phyloP scores from a whole-genome alignment of 352 stramenopile genomes.

The Globisporangium uncinulatum region DNA sequence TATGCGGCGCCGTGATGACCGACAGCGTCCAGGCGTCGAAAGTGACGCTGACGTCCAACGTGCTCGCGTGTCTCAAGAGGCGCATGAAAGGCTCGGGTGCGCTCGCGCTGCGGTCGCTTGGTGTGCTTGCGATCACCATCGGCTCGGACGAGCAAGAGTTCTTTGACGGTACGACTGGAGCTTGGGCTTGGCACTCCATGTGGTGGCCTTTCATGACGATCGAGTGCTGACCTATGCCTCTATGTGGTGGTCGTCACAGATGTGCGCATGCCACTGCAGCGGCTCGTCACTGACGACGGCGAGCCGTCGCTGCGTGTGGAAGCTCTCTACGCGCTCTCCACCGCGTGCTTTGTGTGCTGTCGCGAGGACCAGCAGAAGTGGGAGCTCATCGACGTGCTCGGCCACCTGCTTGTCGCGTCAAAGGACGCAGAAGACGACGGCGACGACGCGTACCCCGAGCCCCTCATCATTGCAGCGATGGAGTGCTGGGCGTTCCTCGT shows the following conservation, averaged over 20 bases:
- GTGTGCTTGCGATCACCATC: constrained; percentile 49
- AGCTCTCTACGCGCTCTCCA: constrained; percentile 49
- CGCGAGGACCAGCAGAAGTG: constrained; percentile 56
- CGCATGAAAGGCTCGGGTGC: constrained; percentile 40
- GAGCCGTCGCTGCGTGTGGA: constrained; percentile 43
- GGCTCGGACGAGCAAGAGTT: constrained; percentile 46
- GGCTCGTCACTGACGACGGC: constrained; percentile 33
- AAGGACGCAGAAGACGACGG: constrained; percentile 46
- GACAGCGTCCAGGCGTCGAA: constrained; percentile 34
- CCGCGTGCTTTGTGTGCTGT: constrained; percentile 52
- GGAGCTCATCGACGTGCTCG: constrained; percentile 49
- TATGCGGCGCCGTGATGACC: constrained; percentile 33
- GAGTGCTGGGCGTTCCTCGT: constrained; percentile 64
- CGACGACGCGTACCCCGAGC: constrained; percentile 36
- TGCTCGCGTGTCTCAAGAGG: constrained; percentile 53
- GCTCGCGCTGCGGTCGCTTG: constrained; percentile 39
- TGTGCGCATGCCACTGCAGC: constrained; percentile 33
- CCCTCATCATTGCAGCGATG: constrained; percentile 45
- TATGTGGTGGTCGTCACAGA: constrained; percentile 8
- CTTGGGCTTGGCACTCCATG: background rate
- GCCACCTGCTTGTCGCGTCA: constrained; percentile 29
- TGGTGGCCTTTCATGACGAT: no score
- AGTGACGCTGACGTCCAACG: constrained; percentile 31
- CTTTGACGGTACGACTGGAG: constrained; percentile 23
- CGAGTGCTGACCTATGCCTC: no score